Base-by-base conservation (phyloP, 106 monocot genomes). In the Apostasia ramifera region DNA sequence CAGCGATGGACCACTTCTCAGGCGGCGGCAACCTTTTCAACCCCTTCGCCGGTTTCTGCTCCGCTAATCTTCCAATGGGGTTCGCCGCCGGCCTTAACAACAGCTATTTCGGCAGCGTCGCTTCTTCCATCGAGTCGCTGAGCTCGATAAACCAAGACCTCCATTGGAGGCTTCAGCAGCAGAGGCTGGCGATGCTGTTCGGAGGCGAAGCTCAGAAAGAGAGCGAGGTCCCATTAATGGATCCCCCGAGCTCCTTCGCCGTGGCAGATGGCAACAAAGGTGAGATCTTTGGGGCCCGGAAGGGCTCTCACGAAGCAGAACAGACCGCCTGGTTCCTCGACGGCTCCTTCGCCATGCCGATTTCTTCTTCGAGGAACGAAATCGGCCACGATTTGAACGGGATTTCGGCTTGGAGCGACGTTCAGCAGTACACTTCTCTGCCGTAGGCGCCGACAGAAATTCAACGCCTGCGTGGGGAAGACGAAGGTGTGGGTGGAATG, bases 121-220 rank as follows among this genome's bases (percentile, higher is more conserved):
- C 73, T 5, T 63, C 78, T 10, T 77, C 84, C 3, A 81, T 85
- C 61, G 85, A 85, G 15, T 81, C 84, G 13, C 70, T 84, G 77
- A 84, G 84, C 61, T 84, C 76, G 46, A 77, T 84, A 37, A 84
- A 84, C 65, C 84, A 84, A 71, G 81, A 81, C 47, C 81, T 85
- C 8, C 85, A 85, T 68, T 85, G 80, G 81, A 81, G 71, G 78
- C 77, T 85, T 46, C 84, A 85, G 57, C 84, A 85, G 57, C 84
- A 85, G 71, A 74, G 84, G 63, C 55, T 85, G 77, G 73, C 69
- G n/a, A 71, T 66, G 64, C 38, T 77, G 47, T 52, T 77, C 11
- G 66, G 67, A 11, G 71, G 69, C 4, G 57, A 60, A 44, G 11
- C 4, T 1, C 43, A 62, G 7, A 46, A 47, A 7, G 26, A 12